These are phyloP conservation scores for Agarophyton chilense DNA, from an alignment of 23 red algal genomes.

Conservation along the genomic window DNA sequence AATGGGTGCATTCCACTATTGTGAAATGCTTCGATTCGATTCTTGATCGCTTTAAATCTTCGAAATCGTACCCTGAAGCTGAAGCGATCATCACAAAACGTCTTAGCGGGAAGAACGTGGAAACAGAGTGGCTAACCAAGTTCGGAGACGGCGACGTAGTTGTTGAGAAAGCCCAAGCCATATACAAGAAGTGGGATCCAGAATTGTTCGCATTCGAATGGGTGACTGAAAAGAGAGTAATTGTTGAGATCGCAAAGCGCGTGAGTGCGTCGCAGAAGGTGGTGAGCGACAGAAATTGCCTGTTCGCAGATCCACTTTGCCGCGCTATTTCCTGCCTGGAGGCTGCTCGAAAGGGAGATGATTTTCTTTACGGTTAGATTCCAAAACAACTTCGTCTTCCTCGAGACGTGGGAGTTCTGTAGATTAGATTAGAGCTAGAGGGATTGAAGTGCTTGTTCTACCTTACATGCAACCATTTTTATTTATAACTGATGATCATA, in stretches of 20 bases:
- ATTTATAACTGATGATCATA: no score
- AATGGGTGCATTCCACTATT: not conserved
- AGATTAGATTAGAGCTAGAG: not conserved
- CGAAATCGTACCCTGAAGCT: not conserved
- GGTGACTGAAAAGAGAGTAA: conserved; percentile 14
- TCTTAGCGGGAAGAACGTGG: not conserved
- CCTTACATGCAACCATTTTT: no score
- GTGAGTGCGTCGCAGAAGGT: not conserved
- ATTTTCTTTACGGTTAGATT: not conserved
- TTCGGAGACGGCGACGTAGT: not conserved
- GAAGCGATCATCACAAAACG: not conserved
- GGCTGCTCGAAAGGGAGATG: not conserved
- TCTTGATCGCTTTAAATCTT: not conserved
- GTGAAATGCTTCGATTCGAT: not conserved
- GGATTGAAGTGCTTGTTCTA: not conserved
- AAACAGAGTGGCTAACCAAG: conserved; percentile 1
- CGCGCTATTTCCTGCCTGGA: not conserved
- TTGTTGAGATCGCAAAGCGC: not conserved
- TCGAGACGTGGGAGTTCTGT: not conserved
- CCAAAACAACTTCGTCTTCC: not conserved
- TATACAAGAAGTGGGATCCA: conserved; percentile 13
- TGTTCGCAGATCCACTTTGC: not conserved
- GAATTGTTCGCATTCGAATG: conserved; percentile 7
- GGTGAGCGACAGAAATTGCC: not conserved
- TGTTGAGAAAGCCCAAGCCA: not conserved